Evolutionary conservation across 441 rosid genomes (phyloP), one percentile per base, ranked within the genome.

Genomic region (Theobroma grandiflorum): DNA sequence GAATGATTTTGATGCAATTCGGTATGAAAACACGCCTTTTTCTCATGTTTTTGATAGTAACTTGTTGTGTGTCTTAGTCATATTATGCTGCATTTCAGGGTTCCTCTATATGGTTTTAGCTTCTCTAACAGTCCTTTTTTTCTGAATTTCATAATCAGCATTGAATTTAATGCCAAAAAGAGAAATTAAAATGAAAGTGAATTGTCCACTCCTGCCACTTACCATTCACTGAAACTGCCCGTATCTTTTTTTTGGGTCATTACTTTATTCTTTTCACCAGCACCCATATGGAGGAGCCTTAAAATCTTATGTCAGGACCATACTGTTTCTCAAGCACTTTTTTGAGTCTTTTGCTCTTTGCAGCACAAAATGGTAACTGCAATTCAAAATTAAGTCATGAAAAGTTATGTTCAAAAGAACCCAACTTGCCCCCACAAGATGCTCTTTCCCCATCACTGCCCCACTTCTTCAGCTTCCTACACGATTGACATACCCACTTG

Each of bases 221-320:
- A 31, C 8, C 12, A 31, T 58, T 58, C 35, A 10, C 16, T 59
- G 20, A n/a, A n/a, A 18, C 61, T n/a, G 31, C 26, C 38, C 65
- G 11, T 26, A 61, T 11, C 16, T 12, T 11, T 26, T 31, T 49
- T n/a, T 31, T 12, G 0, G 6, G 6, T 42, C 45, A 22, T 10
- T 59, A 8, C 9, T 59, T 22, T 77, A 80, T 77, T 70, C 26
- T 73, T 37, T 73, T 73, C 33, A 20, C 26, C 55, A 68, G 18
- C 35, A 68, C 68, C 67, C 67, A 57, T 45, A n/a, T 59, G 62
- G 76, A 61, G 61, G 76, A 61, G 61, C 70, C 69, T 58, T 22
- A 45, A 22, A 61, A 33, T 58, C 42, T 69, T 55, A 40, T 26
- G 31, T 66, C 53, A 65, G 38, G 9, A 26, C 47, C 43, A 49